These are phyloP conservation scores for Cerioporus squamosus DNA, from an alignment of 1,284 basidiomycete species.

Conservation along the genomic window DNA sequence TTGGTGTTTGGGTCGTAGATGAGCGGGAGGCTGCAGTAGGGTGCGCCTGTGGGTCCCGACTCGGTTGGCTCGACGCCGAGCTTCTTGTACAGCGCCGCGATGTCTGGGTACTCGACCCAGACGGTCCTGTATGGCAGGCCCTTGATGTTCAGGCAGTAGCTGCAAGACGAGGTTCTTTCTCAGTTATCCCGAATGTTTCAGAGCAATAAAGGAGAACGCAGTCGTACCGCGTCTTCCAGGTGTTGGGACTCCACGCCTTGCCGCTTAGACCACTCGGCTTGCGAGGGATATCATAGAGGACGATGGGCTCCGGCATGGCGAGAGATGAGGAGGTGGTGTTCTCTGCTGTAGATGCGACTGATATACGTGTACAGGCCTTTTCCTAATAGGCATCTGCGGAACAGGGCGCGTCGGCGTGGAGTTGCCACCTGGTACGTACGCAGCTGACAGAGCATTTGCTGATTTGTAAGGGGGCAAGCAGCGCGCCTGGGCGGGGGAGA, in stretches of 20 bases:
- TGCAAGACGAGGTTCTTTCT: not conserved
- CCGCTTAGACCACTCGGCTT: not conserved
- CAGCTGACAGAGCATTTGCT: no score
- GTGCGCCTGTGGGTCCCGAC: slow-evolving; percentile 16
- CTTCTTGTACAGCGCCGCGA: slow-evolving; percentile 26
- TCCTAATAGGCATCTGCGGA: no score
- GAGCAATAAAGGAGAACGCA: not conserved
- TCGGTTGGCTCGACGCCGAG: slow-evolving; percentile 24
- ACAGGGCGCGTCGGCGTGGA: no score
- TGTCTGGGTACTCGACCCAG: slow-evolving; percentile 36
- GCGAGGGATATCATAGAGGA: not conserved
- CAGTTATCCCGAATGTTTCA: not conserved
- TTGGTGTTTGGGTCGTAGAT: slow-evolving; percentile 25
- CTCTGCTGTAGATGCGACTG: no score
- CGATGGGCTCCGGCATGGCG: not conserved
- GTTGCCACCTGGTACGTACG: no score
- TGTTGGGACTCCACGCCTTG: not conserved
- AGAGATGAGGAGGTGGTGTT: no score
- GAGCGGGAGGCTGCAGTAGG: slow-evolving; percentile 26
- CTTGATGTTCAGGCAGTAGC: slow-evolving; percentile 33
- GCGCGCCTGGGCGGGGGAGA: no score
- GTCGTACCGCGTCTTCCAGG: not conserved
- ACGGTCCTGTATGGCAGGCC: slow-evolving; percentile 29
- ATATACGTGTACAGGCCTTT: no score
- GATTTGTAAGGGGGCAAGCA: no score